Conservation (phyloP, 1,284 basidiomycete genomes). For the Ustilago nuda region DNA sequence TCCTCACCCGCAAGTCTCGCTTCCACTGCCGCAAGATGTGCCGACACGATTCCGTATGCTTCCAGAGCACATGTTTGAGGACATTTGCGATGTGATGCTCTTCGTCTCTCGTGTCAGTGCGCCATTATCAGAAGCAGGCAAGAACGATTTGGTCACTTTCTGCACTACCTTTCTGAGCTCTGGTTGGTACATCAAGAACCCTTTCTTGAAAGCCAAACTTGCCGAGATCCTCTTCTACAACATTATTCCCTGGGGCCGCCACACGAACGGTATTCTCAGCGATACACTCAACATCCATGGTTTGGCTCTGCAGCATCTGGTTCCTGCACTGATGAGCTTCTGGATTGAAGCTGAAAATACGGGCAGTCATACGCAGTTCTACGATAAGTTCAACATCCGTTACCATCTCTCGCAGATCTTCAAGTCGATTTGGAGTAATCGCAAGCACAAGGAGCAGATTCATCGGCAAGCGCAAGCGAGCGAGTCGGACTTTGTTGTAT, state of each 20-base stretch:
- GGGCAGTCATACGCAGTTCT: conserved; percentile 97
- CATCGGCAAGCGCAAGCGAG: conserved; percentile 51
- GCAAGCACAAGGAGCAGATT: conserved; percentile 64
- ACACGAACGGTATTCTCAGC: conserved; percentile 82
- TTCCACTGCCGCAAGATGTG: conserved; percentile 84
- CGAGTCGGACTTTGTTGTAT: conserved; percentile 75
- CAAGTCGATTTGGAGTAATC: conserved; percentile 65
- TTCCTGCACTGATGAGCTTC: conserved; percentile 91
- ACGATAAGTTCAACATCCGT: conserved; percentile 92
- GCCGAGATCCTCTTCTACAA: conserved; percentile 92
- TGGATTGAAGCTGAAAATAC: conserved; percentile 99
- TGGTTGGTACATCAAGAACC: conserved; percentile 97
- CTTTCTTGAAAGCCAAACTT: conserved; percentile 97
- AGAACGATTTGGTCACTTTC: conserved; percentile 89
- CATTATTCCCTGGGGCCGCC: conserved; percentile 80
- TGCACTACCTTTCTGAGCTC: conserved; percentile 91
- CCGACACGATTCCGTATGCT: conserved; percentile 86
- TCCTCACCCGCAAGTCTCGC: conserved; percentile 71
- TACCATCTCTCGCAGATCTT: conserved; percentile 65
- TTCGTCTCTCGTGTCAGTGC: conserved; percentile 81
- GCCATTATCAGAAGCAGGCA: conserved; percentile 79
- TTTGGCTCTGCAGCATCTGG: conserved; percentile 86
- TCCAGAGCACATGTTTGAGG: conserved; percentile 94
- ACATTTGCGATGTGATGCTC: conserved; percentile 88
- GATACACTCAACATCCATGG: conserved; percentile 85